Evolutionary conservation across 345 rosid species (phyloP).

Genomic region (Citropsis articulata): DNA sequence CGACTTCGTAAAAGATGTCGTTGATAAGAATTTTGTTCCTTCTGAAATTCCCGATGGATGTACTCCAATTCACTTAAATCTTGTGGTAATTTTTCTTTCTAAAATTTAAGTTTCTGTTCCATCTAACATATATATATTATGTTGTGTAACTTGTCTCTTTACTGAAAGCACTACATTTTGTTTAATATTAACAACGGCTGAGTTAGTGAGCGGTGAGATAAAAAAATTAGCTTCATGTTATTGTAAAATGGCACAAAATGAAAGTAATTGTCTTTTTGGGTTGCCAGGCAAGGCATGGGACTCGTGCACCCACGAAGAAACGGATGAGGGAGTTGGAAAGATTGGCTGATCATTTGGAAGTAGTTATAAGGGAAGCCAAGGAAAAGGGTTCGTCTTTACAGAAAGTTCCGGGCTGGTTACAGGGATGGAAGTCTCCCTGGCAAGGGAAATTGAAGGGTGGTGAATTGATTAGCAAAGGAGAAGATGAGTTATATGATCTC

Average conservation of each 20-base stretch:
- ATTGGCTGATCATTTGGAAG: conserved; percentile 59
- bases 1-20: conserved; percentile 51
- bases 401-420: conserved; percentile 70
- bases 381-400: conserved; percentile 35
- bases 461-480: conserved; percentile 69
- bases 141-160: background rate
- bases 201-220: background rate
- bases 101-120: no score
- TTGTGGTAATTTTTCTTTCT: conserved; percentile 61
- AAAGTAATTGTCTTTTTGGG: background rate
- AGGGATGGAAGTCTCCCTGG: conserved; percentile 82
- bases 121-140: no score
- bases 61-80: conserved; percentile 80
- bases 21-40: conserved; percentile 30
- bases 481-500: conserved; percentile 72
- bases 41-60: conserved; percentile 58
- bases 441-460: conserved; percentile 80
- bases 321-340: conserved; percentile 67
- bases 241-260: background rate
- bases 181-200: background rate
- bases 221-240: background rate
- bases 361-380: conserved; percentile 57
- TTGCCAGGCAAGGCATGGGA: conserved; percentile 88
- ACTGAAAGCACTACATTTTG: background rate
- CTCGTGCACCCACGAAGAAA: conserved; percentile 93